Conservation (phyloP, 805 yeast genomes). For the Metschnikowia hibisci region DNA sequence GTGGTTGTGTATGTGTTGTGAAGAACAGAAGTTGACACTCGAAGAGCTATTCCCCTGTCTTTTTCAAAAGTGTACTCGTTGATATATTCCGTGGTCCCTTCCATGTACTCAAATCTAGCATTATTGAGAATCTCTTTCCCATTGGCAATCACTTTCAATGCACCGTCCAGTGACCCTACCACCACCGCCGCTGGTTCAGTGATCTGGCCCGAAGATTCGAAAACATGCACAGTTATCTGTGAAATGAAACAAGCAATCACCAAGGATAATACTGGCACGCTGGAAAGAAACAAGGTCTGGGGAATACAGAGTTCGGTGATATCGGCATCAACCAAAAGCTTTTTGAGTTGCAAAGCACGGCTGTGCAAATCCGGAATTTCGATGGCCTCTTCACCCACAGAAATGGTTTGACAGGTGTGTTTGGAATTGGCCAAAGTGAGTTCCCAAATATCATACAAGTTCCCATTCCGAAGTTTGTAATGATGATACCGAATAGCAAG, state of each 20-base stretch:
- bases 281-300: constrained; percentile 7
- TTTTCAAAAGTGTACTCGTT: constrained; percentile 31
- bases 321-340: constrained; percentile 26
- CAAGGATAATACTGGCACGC: constrained; percentile 32
- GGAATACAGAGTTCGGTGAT: constrained; percentile 21
- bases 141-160: neutral
- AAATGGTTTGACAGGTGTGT: constrained; percentile 18
- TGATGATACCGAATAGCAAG: constrained; percentile 57
- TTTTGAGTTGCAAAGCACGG: constrained; percentile 21
- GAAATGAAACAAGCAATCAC: constrained; percentile 44
- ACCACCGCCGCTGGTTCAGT: neutral
- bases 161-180: neutral
- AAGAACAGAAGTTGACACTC: constrained; percentile 19
- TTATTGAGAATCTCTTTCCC: neutral
- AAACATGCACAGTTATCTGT: constrained; percentile 39
- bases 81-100: constrained; percentile 14
- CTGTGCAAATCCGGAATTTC: constrained; percentile 25
- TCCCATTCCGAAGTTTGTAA: constrained; percentile 70
- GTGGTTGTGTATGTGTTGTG: constrained; percentile 16
- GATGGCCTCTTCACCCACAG: constrained; percentile 20
- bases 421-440: constrained; percentile 30
- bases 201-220: constrained; percentile 20
- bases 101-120: neutral
- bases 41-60: constrained; percentile 37
- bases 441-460: constrained; percentile 69